Evolutionary conservation across 2,329 filamentous ascomycete genomes (phyloP).

Genomic region (Fusarium tanahbumbuense): DNA sequence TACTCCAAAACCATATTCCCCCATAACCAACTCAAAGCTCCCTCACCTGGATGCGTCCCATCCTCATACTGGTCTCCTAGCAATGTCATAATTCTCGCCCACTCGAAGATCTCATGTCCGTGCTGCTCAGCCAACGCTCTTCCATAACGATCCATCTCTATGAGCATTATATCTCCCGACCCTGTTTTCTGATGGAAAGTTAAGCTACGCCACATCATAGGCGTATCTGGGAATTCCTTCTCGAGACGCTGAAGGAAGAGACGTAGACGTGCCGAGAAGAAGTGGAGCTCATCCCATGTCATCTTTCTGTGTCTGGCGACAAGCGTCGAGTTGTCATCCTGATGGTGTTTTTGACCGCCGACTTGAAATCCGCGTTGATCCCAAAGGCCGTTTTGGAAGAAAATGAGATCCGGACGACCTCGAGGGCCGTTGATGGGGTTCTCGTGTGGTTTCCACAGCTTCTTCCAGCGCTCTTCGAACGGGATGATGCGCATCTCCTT

Average conservation of each 20-base stretch:
- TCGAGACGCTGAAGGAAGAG: not conserved
- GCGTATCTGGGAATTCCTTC: not conserved
- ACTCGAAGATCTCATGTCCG: constrained; percentile 9
- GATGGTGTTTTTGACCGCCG: not conserved
- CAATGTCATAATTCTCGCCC: not conserved
- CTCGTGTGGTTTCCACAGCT: not conserved
- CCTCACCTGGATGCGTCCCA: not conserved
- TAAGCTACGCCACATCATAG: constrained; percentile 7
- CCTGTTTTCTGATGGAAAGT: constrained; percentile 9
- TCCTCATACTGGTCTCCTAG: constrained; percentile 2
- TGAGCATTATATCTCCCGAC: not conserved
- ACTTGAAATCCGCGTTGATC: constrained; percentile 6
- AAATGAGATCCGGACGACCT: not conserved
- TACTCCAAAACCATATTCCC: constrained; percentile 13
- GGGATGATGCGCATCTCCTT: constrained; percentile 3
- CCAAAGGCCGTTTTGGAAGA: constrained; percentile 10
- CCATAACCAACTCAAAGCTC: constrained; percentile 3
- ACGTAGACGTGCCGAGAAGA: not conserved
- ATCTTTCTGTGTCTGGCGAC: not conserved
- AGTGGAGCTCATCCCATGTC: constrained; percentile 8
- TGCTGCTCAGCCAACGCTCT: constrained; percentile 3
- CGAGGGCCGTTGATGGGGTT: not conserved
- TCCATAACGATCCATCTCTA: constrained; percentile 13
- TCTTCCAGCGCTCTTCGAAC: constrained; percentile 8
- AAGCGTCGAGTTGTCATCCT: not conserved